Evolutionary conservation across 1,284 basidiomycete genomes (phyloP).

Genomic region (Ustilago sp.): DNA sequence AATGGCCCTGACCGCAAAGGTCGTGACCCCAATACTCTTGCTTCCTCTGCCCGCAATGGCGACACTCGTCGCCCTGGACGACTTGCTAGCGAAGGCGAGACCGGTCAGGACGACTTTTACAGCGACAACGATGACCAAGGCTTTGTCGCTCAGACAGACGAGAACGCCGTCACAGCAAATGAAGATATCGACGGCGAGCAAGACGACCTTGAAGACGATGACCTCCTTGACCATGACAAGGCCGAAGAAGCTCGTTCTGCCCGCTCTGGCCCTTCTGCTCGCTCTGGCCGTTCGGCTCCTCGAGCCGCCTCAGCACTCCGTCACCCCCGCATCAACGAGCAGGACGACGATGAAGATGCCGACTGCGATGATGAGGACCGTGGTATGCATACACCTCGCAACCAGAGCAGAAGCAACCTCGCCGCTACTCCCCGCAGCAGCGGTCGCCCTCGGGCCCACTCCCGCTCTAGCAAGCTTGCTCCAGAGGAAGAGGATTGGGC

Average conservation of each 20-base stretch:
- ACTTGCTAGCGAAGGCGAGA: conserved; percentile 42
- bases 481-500: conserved; percentile 52
- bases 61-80: conserved; percentile 22
- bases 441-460: conserved; percentile 33
- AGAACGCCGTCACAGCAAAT: conserved; percentile 42
- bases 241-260: conserved; percentile 10
- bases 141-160: conserved; percentile 45
- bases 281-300: conserved; percentile 20
- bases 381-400: conserved; percentile 27
- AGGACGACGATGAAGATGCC: conserved; percentile 32
- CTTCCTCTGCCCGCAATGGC: conserved; percentile 2
- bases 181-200: conserved; percentile 42
- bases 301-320: conserved; percentile 29
- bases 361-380: conserved; percentile 37
- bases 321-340: conserved; percentile 20
- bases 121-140: conserved; percentile 47
- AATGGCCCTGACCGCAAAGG: conserved; percentile 47
- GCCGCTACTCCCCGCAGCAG: conserved; percentile 23
- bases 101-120: conserved; percentile 47
- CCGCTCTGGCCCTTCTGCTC: conserved; percentile 17
- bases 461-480: conserved; percentile 46
- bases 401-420: conserved; percentile 40
- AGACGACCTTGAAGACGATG: conserved; percentile 29
- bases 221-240: conserved; percentile 19
- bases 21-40: conserved; percentile 36